Evolutionary conservation across 78 protist genomes (phyloP).

Genomic region (Reticulomyxa filosa): DNA sequence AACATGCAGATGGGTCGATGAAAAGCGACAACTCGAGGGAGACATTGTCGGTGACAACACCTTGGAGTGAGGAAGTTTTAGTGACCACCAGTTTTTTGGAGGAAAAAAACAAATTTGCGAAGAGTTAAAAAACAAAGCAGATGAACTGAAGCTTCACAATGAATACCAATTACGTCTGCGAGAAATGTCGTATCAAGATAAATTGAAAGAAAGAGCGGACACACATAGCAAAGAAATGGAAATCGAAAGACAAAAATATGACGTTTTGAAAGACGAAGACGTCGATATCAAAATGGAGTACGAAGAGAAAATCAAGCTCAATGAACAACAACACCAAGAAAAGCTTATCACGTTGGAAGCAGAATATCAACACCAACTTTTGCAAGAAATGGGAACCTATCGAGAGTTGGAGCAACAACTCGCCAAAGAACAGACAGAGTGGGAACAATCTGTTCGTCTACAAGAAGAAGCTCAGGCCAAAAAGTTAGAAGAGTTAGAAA

Average conservation of each 20-base stretch:
- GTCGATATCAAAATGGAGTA: constrained; percentile 14
- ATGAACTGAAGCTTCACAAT: constrained; percentile 19
- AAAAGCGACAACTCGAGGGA: neutral
- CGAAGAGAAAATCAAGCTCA: constrained; percentile 3
- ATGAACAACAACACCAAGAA: neutral
- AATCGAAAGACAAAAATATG: neutral
- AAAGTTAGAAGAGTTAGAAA: neutral
- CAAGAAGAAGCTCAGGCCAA: neutral
- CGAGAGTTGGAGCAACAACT: constrained; percentile 7
- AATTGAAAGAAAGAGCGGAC: too few species aligned
- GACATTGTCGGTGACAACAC: too few species aligned
- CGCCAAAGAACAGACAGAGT: constrained; percentile 4
- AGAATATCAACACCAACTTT: constrained; percentile 14
- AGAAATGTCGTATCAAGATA: too few species aligned
- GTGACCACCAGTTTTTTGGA: constrained; percentile 26
- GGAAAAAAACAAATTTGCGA: constrained; percentile 13
- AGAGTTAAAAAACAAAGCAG: constrained; percentile 15
- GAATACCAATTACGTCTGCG: neutral
- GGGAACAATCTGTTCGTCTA: neutral
- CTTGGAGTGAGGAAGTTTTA: constrained; percentile 35
- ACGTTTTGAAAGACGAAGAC: constrained; percentile 6
- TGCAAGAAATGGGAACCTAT: constrained; percentile 11
- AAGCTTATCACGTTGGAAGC: neutral
- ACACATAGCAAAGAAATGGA: constrained; percentile 19
- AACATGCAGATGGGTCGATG: too few species aligned